Evolutionary conservation across 2,329 filamentous ascomycete species (phyloP).

Genomic region (Pseudopithomyces chartarum): DNA sequence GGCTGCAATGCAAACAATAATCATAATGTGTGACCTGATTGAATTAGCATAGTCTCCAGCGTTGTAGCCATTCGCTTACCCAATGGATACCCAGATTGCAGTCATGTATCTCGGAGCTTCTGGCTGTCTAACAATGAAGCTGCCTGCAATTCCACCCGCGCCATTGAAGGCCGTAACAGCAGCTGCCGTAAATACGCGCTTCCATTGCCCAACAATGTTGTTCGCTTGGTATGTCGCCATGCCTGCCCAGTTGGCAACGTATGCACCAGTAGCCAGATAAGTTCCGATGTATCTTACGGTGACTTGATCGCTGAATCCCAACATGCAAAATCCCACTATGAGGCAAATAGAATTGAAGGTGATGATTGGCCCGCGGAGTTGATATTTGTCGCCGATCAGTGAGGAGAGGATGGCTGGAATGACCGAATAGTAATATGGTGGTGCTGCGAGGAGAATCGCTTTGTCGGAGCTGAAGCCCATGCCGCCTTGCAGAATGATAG

Average conservation of each 20-base stretch:
- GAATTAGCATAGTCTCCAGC: background rate
- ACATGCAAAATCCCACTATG: conserved; percentile 67
- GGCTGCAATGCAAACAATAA: conserved; percentile 58
- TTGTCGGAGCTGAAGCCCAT: conserved; percentile 51
- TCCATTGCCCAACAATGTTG: conserved; percentile 61
- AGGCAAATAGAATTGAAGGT: conserved; percentile 67
- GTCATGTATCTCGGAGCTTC: conserved; percentile 69
- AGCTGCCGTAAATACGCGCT: conserved; percentile 65
- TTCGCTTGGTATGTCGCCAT: conserved; percentile 63
- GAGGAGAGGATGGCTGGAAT: conserved; percentile 68
- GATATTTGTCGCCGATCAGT: conserved; percentile 64
- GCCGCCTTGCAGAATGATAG: conserved; percentile 60
- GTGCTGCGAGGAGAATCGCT: conserved; percentile 66
- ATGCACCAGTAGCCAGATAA: conserved; percentile 69
- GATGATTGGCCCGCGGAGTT: conserved; percentile 66
- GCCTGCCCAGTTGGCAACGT: conserved; percentile 72
- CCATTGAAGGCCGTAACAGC: conserved; percentile 66
- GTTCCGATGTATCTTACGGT: conserved; percentile 68
- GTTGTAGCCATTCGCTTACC: conserved; percentile 32
- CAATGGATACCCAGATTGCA: conserved; percentile 70
- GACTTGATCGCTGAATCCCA: conserved; percentile 65
- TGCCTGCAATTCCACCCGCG: conserved; percentile 67
- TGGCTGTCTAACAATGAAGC: conserved; percentile 65
- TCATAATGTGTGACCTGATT: conserved; percentile 58
- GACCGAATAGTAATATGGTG: conserved; percentile 71